phyloP scores from a whole-genome alignment of 2,329 filamentous ascomycete genomes.

The Fusarium domesticum region DNA sequence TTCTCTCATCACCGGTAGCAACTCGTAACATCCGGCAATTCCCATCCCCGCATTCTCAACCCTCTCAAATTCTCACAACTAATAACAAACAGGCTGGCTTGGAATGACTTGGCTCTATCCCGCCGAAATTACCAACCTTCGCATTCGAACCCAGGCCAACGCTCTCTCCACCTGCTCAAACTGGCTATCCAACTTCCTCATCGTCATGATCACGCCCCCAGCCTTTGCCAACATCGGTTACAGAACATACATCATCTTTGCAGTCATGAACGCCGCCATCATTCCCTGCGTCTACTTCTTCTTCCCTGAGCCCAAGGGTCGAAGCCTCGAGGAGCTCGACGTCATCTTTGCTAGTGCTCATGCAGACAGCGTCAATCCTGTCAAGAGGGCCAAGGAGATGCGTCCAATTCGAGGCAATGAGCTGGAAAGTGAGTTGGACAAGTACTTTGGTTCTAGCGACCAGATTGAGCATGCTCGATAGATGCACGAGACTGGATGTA shows the following conservation, averaged over 20 bases:
- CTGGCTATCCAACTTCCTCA: constrained; percentile 68
- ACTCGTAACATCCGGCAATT: too few species aligned
- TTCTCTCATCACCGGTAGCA: too few species aligned
- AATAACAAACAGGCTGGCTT: constrained; percentile 44
- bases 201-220: constrained; percentile 73
- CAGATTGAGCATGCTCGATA: constrained; percentile 8
- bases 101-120: constrained; percentile 60
- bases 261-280: constrained; percentile 49
- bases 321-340: constrained; percentile 20
- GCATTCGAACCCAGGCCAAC: constrained; percentile 55
- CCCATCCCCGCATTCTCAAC: too few species aligned
- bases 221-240: constrained; percentile 56
- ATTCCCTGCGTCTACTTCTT: constrained; percentile 48
- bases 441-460: constrained; percentile 25
- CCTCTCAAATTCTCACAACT: too few species aligned
- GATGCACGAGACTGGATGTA: too few species aligned
- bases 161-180: constrained; percentile 56
- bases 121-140: constrained; percentile 58
- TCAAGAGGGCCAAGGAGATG: constrained; percentile 30
- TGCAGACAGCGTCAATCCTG: constrained; percentile 25
- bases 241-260: constrained; percentile 50
- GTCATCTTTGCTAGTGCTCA: constrained; percentile 22
- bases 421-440: constrained; percentile 29
- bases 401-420: constrained; percentile 24
- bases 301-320: constrained; percentile 43